phyloP scores from a whole-genome alignment of 2,329 filamentous ascomycete species.

The Boeremia exigua region DNA sequence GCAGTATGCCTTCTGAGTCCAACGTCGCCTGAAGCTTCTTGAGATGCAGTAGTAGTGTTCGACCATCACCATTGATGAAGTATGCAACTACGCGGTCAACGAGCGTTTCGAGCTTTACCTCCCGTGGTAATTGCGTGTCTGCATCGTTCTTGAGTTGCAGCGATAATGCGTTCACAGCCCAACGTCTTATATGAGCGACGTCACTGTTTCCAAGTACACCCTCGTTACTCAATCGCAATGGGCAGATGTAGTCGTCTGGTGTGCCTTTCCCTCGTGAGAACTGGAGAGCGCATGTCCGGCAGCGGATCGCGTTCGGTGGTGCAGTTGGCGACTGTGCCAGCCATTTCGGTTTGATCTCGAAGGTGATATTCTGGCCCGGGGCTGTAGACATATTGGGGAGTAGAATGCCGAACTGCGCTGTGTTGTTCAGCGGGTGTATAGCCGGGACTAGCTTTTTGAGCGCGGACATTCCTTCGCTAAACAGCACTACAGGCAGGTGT shows the following conservation, averaged over 20 bases:
- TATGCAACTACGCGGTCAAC: constrained; percentile 28
- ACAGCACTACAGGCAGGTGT: constrained; percentile 5
- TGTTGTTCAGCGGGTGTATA: constrained; percentile 14
- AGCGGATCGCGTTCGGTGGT: constrained; percentile 48
- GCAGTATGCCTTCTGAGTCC: constrained; percentile 46
- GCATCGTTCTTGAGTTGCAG: background rate
- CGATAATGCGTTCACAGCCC: constrained; percentile 18
- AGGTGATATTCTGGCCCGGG: constrained; percentile 28
- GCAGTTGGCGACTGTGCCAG: constrained; percentile 55
- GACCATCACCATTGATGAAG: constrained; percentile 41
- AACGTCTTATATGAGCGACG: constrained; percentile 20
- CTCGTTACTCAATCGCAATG: constrained; percentile 48
- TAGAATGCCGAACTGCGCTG: constrained; percentile 32
- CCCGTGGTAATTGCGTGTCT: background rate
- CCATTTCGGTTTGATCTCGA: constrained; percentile 59
- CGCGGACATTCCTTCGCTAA: constrained; percentile 8
- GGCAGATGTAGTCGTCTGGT: constrained; percentile 44
- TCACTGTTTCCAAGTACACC: constrained; percentile 18
- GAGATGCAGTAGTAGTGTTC: constrained; percentile 47
- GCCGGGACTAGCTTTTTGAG: constrained; percentile 5
- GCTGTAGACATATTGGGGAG: constrained; percentile 41
- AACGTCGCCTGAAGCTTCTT: constrained; percentile 45
- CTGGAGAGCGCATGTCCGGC: constrained; percentile 55
- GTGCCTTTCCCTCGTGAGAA: constrained; percentile 34
- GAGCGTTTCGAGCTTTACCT: constrained; percentile 4